These are phyloP conservation scores for Dalbergia cochinchinensis DNA, from an alignment of 306 rosid species.

Conservation along the genomic window DNA sequence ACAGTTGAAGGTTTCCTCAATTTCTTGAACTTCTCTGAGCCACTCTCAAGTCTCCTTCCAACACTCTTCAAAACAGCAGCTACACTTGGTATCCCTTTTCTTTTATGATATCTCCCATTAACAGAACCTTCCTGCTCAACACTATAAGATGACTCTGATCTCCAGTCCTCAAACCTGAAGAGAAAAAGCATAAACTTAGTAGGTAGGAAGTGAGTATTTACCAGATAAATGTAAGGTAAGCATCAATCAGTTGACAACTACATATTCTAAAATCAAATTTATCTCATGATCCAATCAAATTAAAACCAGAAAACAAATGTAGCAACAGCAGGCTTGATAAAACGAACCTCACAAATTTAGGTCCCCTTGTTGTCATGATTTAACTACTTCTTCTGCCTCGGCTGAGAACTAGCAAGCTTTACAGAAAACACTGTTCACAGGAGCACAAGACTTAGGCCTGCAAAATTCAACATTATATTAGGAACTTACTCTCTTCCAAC, in stretches of 20 bases:
- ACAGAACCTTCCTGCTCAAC: constrained; percentile 45
- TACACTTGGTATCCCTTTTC: constrained; percentile 52
- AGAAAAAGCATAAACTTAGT: constrained; percentile 21
- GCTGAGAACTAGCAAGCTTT: constrained; percentile 15
- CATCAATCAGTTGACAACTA: no score
- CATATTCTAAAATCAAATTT: no score
- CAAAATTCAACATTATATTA: constrained; percentile 38
- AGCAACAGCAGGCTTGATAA: no score
- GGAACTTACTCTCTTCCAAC: not conserved
- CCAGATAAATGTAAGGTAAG: no score
- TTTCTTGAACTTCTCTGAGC: constrained; percentile 42
- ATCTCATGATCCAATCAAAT: not conserved
- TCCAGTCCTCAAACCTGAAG: constrained; percentile 72
- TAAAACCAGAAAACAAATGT: constrained; percentile 16
- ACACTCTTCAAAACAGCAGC: constrained; percentile 46
- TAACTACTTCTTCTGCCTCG: constrained; percentile 33
- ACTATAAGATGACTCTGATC: constrained; percentile 57
- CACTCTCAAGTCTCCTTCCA: constrained; percentile 43
- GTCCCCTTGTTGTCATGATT: constrained; percentile 58
- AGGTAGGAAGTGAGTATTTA: not conserved
- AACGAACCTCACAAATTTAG: constrained; percentile 71
- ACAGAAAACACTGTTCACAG: constrained; percentile 14
- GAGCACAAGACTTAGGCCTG: constrained; percentile 38
- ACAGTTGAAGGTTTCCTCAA: constrained; percentile 43
- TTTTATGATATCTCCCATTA: constrained; percentile 42